Evolutionary conservation across 106 monocot genomes (phyloP), one percentile per base, ranked within the genome.

Genomic region (Acorus calamus): DNA sequence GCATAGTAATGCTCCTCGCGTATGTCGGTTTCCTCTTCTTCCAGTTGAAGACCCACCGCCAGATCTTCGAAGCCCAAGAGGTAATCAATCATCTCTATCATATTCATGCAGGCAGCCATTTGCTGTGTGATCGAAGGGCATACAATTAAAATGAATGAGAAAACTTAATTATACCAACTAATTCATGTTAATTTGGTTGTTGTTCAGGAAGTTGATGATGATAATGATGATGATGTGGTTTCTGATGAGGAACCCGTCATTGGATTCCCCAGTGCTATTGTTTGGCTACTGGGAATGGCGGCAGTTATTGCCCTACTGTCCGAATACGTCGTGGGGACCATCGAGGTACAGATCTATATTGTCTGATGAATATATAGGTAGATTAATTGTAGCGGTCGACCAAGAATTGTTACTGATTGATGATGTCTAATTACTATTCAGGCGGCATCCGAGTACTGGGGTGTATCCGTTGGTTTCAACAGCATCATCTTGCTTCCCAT

Each of bases 11-110:
- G 86, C 80, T 93, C 51, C 11, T 81, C 6, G 83, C 80, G 44
- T 93, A 89, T 50, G 60, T 76, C 8, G 82, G 77, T 43, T 88
- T 86, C 67, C 77, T 93, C 66, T 80, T 89, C 78, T 93, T 93
- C 74, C 93, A 93, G 67, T 74, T 93, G 8, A 93, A 86, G 79
- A 93, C 93, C 11, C 85, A 93, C 57, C 77, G 85, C 55, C 76
- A 79, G 46, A 71, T 91, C 46, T 93, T 89, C 49, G 89, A 86
- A 42, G 46, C 84, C 4, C 75, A 62, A 57, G 67, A 84, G 70
- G 73, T 74, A 41, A 47, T 9, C n/a, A 41, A 47, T 28, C 28
- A 28, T 28, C 28, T 28, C 28, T 28, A 28, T 28, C 28, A 28
- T 28, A 28, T 28, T 28, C 28, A 28, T 28, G 28, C 28, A 28